Conservation (phyloP, 345 rosid species). For the Noccaea bulbosa region DNA sequence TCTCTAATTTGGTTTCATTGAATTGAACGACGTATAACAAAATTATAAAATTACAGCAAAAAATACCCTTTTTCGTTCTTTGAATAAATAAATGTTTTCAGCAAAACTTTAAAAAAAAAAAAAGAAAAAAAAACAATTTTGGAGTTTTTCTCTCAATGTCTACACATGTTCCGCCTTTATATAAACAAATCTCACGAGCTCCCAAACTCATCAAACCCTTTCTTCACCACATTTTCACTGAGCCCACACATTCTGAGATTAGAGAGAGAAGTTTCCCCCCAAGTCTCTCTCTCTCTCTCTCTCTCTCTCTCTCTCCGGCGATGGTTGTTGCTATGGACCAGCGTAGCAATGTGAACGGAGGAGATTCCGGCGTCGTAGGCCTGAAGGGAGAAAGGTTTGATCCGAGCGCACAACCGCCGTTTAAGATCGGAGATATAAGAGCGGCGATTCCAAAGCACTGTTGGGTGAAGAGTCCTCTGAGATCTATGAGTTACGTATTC, state of each 20-base stretch:
- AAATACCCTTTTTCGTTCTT: neutral
- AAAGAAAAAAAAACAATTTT: neutral
- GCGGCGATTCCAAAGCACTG: conserved; percentile 81
- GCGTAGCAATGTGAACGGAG: conserved; percentile 30
- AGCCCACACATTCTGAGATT: conserved; percentile 3
- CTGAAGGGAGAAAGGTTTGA: conserved; percentile 50
- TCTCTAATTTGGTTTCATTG: neutral
- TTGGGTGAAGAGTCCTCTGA: conserved; percentile 72
- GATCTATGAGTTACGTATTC: conserved; percentile 71
- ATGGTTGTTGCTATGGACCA: conserved; percentile 45
- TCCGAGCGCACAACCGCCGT: conserved; percentile 69
- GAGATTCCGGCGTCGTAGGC: conserved; percentile 25
- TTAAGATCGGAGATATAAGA: conserved; percentile 65
- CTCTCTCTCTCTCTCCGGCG: conserved; percentile 25
- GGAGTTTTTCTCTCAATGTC: conserved; percentile 10
- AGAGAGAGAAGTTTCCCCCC: conserved; percentile 14
- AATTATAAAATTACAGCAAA: conserved; percentile 2
- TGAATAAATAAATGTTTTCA: neutral
- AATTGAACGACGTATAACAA: neutral
- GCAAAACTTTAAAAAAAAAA: neutral
- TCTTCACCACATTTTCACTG: conserved; percentile 40
- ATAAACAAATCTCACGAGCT: conserved; percentile 36
- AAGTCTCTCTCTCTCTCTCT: conserved; percentile 14
- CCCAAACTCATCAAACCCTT: conserved; percentile 32
- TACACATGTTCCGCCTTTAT: conserved; percentile 35